Conservation (phyloP, 257 asterid genomes). For the Solanum phureja region DNA sequence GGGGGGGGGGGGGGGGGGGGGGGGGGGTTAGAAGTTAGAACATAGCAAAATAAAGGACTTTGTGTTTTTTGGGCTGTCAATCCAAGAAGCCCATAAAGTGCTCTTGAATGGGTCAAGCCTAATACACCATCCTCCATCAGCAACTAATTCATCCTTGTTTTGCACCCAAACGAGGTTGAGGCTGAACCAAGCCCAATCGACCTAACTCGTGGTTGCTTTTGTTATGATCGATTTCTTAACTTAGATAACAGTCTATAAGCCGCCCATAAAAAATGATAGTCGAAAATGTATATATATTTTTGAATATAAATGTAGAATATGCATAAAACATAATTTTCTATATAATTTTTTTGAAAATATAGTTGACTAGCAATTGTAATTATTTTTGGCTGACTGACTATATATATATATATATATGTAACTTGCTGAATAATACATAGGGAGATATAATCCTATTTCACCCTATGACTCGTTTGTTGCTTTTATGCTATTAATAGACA, state of each 20-base stretch:
- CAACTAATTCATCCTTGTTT: neutral
- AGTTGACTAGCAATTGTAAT: neutral
- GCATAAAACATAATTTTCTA: neutral
- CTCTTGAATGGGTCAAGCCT: neutral
- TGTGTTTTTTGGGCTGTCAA: too few relatives aligned
- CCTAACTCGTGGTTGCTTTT: neutral
- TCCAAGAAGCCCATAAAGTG: too few relatives aligned
- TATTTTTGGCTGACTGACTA: too few relatives aligned
- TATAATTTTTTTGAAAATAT: neutral
- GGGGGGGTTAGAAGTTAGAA: neutral
- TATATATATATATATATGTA: too few relatives aligned
- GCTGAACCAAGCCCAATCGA: neutral
- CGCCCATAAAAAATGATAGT: neutral
- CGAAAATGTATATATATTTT: too few relatives aligned
- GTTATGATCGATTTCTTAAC: neutral
- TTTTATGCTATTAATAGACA: too few relatives aligned
- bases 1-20: too few relatives aligned
- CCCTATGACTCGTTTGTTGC: too few relatives aligned
- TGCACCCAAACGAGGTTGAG: neutral
- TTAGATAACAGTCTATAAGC: too few relatives aligned
- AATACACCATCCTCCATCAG: neutral
- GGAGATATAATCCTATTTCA: too few relatives aligned
- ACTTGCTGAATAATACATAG: too few relatives aligned
- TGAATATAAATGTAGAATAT: neutral
- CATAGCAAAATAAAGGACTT: too few relatives aligned